Evolutionary conservation across 768 basidiomycete species (phyloP).

Genomic region (Chalciporus chontae): DNA sequence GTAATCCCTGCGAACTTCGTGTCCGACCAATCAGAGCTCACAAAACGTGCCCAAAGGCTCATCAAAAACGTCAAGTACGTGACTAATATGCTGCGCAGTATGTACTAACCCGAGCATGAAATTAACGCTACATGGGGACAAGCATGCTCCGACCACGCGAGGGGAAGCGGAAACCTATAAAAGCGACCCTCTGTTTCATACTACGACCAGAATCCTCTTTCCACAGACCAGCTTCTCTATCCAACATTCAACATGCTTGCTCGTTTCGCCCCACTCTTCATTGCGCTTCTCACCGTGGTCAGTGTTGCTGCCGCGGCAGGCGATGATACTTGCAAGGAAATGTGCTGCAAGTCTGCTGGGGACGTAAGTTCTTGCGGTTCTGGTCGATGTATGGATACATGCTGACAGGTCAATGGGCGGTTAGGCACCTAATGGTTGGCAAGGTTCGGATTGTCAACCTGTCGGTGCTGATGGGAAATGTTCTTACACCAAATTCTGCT

Average conservation of each 20-base stretch:
- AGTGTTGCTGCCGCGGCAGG: not conserved
- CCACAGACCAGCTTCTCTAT: not conserved
- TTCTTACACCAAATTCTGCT: not conserved
- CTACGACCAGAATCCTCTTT: not conserved
- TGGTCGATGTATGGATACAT: not conserved
- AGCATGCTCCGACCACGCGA: not conserved
- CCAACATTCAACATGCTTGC: not conserved
- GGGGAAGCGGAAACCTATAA: not conserved
- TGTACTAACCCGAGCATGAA: too few species aligned
- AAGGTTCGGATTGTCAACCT: not conserved
- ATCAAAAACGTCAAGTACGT: too few species aligned
- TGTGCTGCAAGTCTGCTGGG: not conserved
- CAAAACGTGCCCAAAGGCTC: too few species aligned
- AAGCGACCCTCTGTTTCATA: not conserved
- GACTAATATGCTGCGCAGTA: too few species aligned
- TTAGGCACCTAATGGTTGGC: not conserved
- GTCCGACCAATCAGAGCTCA: too few species aligned
- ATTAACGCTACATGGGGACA: too few species aligned
- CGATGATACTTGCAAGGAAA: not conserved
- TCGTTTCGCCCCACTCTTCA: not conserved
- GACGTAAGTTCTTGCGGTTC: not conserved
- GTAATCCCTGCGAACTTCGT: too few species aligned
- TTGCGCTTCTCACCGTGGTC: not conserved
- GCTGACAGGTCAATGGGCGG: not conserved
- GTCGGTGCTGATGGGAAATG: not conserved